phyloP scores from a whole-genome alignment of 129 eudicot genomes.

The Tagetes erecta region DNA sequence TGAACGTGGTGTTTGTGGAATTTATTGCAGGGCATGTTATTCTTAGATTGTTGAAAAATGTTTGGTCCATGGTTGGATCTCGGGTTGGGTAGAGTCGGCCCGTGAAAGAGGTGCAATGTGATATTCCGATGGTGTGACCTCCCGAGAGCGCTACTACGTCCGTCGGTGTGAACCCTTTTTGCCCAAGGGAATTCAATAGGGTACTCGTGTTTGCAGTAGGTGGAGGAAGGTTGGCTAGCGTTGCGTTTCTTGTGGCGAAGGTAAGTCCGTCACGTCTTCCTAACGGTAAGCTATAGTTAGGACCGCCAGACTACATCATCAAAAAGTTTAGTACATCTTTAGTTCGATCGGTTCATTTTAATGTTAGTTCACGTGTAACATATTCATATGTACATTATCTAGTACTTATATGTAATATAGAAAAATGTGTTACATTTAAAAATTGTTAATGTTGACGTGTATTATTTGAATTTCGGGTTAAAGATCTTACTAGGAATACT shows the following conservation, averaged over 20 bases:
- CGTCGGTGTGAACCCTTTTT: slow-evolving; percentile 46
- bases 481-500: slow-evolving; percentile 40
- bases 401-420: neutral
- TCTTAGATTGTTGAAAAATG: slow-evolving; percentile 44
- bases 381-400: neutral
- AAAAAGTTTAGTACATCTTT: neutral
- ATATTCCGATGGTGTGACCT: slow-evolving; percentile 64
- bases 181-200: slow-evolving; percentile 39
- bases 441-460: too few species aligned
- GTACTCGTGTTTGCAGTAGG: slow-evolving; percentile 44
- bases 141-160: slow-evolving; percentile 73
- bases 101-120: slow-evolving; percentile 59
- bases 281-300: slow-evolving; percentile 49
- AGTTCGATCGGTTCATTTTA: neutral
- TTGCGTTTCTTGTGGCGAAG: slow-evolving; percentile 42
- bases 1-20: slow-evolving; percentile 41
- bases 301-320: slow-evolving; percentile 47
- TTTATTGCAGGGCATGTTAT: slow-evolving; percentile 37
- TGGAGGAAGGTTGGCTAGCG: slow-evolving; percentile 55
- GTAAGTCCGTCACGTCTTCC: slow-evolving; percentile 60
- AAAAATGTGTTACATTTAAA: neutral
- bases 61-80: slow-evolving; percentile 58
- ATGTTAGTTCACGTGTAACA: neutral
- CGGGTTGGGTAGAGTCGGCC: slow-evolving; percentile 51
- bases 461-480: neutral